A percentile compares a stretch with the other conserved stretches of the same genome.
These are phyloP conservation scores for Apiospora saccharicola DNA, from an alignment of 2,329 filamentous ascomycete genomes.

Conservation along the genomic window DNA sequence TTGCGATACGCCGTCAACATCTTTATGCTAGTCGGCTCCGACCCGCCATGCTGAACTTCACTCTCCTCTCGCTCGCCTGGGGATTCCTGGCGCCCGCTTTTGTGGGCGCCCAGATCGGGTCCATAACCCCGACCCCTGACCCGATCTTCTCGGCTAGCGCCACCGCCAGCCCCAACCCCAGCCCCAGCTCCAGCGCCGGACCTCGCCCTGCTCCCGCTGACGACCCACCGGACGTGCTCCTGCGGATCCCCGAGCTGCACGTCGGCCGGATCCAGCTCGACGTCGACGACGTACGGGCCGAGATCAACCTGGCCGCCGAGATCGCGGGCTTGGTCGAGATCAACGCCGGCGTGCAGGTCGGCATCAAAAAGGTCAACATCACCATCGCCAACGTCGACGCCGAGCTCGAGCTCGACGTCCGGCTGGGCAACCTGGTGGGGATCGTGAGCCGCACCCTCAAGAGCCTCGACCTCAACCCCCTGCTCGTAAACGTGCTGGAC, in stretches of 20 bases:
- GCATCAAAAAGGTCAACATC: slow-evolving; percentile 61
- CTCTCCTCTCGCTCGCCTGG: slow-evolving; percentile 40
- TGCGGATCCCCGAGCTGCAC: slow-evolving; percentile 64
- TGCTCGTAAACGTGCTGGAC: slow-evolving; percentile 63
- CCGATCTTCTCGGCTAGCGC: slow-evolving; percentile 30
- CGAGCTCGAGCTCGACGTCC: slow-evolving; percentile 64
- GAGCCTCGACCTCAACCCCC: slow-evolving; percentile 66
- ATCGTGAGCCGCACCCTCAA: slow-evolving; percentile 68
- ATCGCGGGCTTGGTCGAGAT: slow-evolving; percentile 64
- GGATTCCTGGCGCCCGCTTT: slow-evolving; percentile 40
- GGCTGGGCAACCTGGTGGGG: slow-evolving; percentile 66
- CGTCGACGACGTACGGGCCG: slow-evolving; percentile 64
- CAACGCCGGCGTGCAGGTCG: slow-evolving; percentile 61
- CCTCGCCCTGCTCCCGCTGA: slow-evolving; percentile 30
- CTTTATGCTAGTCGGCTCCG: too few relatives aligned
- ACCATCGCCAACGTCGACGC: slow-evolving; percentile 68
- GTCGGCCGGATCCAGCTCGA: slow-evolving; percentile 67
- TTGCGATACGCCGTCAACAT: slow-evolving; percentile 16
- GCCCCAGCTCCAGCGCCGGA: slow-evolving; percentile 30
- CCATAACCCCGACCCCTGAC: slow-evolving; percentile 19
- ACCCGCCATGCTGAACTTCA: slow-evolving; percentile 35
- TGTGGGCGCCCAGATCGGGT: slow-evolving; percentile 42
- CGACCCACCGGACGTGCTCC: slow-evolving; percentile 61
- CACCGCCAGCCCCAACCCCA: slow-evolving; percentile 27
- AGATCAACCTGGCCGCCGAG: slow-evolving; percentile 66